Evolutionary conservation across 345 rosid genomes (phyloP).

Genomic region (Aquilaria yunnanensis): DNA sequence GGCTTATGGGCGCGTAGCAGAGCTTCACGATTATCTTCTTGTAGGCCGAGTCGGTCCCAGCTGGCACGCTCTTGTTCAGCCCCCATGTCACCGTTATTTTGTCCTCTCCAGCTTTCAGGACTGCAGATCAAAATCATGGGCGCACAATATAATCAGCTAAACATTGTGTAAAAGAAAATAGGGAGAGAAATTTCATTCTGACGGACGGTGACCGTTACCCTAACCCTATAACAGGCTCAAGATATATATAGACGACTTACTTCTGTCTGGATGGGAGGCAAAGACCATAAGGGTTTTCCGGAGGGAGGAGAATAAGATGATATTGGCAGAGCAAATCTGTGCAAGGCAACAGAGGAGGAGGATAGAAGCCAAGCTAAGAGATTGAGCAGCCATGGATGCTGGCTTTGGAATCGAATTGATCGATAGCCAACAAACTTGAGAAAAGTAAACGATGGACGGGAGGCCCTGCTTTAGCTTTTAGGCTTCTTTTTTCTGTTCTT

Average conservation of each 20-base stretch:
- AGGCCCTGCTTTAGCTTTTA: no score
- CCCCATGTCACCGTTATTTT: constrained; percentile 51
- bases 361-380: constrained; percentile 13
- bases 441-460: no score
- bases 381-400: not conserved
- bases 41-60: constrained; percentile 35
- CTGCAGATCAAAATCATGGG: constrained; percentile 15
- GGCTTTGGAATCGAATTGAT: constrained; percentile 7
- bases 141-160: no score
- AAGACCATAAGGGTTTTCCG: constrained; percentile 29
- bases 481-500: no score
- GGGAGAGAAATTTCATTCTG: no score
- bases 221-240: not conserved
- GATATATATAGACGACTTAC: not conserved
- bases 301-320: constrained; percentile 31
- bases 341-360: no score
- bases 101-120: constrained; percentile 47
- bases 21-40: constrained; percentile 43
- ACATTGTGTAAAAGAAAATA: no score
- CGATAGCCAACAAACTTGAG: not conserved
- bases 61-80: constrained; percentile 31
- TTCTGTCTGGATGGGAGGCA: constrained; percentile 11
- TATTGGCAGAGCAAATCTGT: no score
- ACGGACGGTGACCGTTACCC: no score
- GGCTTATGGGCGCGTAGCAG: constrained; percentile 75